Base-by-base conservation (phyloP, 1,284 basidiomycete species). In the Leccinum pseudoinsigne region DNA sequence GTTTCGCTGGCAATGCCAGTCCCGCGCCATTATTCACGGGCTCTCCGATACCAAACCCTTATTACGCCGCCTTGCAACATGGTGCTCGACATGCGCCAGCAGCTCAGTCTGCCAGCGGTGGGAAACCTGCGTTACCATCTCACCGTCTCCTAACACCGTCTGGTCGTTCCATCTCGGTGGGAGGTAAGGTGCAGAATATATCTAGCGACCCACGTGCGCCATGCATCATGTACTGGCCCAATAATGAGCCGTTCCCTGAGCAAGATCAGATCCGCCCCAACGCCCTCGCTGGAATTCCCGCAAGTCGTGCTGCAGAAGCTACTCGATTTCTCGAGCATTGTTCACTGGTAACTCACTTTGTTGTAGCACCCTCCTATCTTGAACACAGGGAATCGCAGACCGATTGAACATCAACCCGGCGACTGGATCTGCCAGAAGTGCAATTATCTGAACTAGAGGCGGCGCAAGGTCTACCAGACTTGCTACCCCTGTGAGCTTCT, bases 361-460 rank as follows among this genome's bases (percentile, higher is more conserved):
- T 51, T 58, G 14, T 62, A 89, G 85, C 90, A 89, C 66, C 91
- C 91, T 16, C 92, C 91, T 55, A 93, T 95, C 72, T 80, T 95
- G 68, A 95, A 95, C 73, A 95, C 93, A 0, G 93, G 93, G 9
- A 95, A 94, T 75, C 84, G 88, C 62, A 93, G 93, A 28, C 93
- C 93, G 4, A 94, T 94, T 61, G 83, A 84, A 68, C 82, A 91
- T 78, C 93, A 95, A 81, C 91, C 93, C 3, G 93, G 93, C n/a
- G 93, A 95, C 78, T 95, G 93, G 93, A 82, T 92, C 63, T 95
- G 93, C 77, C 80, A 83, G 63, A 90, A 88, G 72, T 94, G 93
- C 75, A 88, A 89, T 71, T 93, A 93, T 76, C 76, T 92, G 67
- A 94, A 95, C 74, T 95, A 93, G 93, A 81, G 93, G 64, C 78